Base-by-base conservation (phyloP, 495 filamentous ascomycete species). In the Aspergillus cristatus region DNA sequence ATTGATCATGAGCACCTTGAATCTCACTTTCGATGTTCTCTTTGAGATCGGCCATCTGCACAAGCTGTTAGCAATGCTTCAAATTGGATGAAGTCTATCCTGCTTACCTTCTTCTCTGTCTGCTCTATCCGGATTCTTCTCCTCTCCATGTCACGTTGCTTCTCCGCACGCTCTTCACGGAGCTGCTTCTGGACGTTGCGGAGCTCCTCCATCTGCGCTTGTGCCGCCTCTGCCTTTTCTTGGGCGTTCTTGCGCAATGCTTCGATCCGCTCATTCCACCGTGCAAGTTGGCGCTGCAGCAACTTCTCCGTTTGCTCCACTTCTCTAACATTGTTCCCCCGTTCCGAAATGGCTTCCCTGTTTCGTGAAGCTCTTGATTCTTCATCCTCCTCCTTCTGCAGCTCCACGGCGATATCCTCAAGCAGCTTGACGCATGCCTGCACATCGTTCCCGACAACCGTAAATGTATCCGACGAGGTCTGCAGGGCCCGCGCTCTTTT, bases 11-110 rank as follows among this genome's bases (percentile, higher is more conserved):
- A 1, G 91, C 85, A 13, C 68, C 70, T 42, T 84, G 82, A 8
- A 96, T 81, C 63, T 98, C 91, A 40, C 78, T 85, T 54, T 97
- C 93, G 40, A 97, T 91, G 45, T 90, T 94, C 57, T 96, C 91
- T 48, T 91, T 96, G 31, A 97, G 70, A 58, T 97, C 91, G 20
- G 79, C 78, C 91, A 97, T 98, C 88, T 97, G 55, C 36, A 35
- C 7, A 32, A 35, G 49, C 28, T 45, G 42, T 46, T 31, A 45
- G 24, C 32, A 29, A 18, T 22, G 14, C 3, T 8, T 29, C 28
- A 15, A 17, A 13, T 29, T 15, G 2, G 17, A 28, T 15, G 11
- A 15, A 10, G 1, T 13, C 12, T 10, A 6, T 2, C 28, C 37
- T 32, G 51, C 70, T 43, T 72, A 89, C 88, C 84, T 97, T 95